These are phyloP conservation scores for Allomyces macrogynus DNA, from an alignment of 192 early-diverging fungal species.

Conservation along the genomic window DNA sequence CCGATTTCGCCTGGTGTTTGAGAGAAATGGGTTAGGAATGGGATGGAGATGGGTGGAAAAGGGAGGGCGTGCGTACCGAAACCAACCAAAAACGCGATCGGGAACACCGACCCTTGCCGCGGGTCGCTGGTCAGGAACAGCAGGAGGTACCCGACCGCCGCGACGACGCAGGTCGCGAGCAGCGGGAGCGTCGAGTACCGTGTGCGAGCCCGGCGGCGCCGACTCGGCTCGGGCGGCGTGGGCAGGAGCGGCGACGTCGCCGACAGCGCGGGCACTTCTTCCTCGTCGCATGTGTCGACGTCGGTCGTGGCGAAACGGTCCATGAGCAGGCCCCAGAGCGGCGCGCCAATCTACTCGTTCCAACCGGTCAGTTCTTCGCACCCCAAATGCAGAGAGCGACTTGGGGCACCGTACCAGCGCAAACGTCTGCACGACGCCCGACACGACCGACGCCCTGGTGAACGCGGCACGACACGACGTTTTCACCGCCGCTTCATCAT, in stretches of 20 bases:
- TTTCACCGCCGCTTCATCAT: conserved; percentile 10
- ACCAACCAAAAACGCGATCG: conserved; percentile 18
- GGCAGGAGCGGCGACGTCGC: too few species aligned
- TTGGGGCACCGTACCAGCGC: conserved; percentile 16
- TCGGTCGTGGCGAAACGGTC: conserved; percentile 2
- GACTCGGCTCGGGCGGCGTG: too few species aligned
- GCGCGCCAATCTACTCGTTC: conserved; percentile 24
- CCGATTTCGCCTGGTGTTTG: conserved; percentile 46
- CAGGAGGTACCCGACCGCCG: conserved; percentile 15
- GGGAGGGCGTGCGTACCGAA: conserved; percentile 10
- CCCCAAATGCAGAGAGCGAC: too few species aligned
- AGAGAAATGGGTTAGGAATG: conserved; percentile 19
- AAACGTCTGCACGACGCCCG: conserved; percentile 20
- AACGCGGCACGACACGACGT: not conserved
- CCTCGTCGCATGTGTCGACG: not conserved
- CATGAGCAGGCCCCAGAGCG: conserved; percentile 1
- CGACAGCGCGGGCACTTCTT: not conserved
- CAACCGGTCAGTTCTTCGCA: conserved; percentile 41
- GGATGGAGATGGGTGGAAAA: conserved; percentile 14
- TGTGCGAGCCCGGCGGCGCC: not conserved
- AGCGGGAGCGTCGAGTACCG: not conserved
- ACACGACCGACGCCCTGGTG: conserved; percentile 14
- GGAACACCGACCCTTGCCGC: conserved; percentile 24
- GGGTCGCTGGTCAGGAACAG: conserved; percentile 10
- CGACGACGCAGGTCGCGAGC: conserved; percentile 9